Conservation (phyloP, 192 early-diverging fungal genomes). For the Pecoramyces ruminantium region DNA sequence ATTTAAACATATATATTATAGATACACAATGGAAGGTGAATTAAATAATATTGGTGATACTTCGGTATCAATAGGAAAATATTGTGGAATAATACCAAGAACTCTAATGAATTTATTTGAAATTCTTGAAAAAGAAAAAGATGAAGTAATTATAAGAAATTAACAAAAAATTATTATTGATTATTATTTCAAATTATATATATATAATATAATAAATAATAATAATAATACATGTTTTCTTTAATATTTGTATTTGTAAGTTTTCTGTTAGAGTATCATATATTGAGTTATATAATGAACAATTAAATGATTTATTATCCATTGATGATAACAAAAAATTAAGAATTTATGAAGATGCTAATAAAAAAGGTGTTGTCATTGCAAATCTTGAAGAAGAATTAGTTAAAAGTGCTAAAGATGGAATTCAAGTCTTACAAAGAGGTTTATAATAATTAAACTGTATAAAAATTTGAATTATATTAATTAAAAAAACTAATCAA, state of each 20-base stretch:
- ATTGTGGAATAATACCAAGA: slow-evolving; percentile 71
- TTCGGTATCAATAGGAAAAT: slow-evolving; percentile 13
- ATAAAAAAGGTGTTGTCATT: slow-evolving; percentile 52
- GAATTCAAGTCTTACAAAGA: slow-evolving; percentile 47
- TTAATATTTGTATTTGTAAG: background rate
- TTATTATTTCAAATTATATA: no score
- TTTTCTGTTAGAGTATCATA: slow-evolving; percentile 60
- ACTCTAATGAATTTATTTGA: slow-evolving; percentile 66
- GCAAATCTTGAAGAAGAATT: slow-evolving; percentile 68
- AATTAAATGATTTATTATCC: slow-evolving; percentile 75
- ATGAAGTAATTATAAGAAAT: slow-evolving; percentile 17
- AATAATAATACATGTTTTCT: no score
- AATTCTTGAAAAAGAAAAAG: slow-evolving; percentile 37
- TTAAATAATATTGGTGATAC: slow-evolving; percentile 17
- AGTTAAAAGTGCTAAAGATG: slow-evolving; percentile 55
- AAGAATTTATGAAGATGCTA: slow-evolving; percentile 53
- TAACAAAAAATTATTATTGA: no score
- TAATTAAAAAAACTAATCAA: no score
- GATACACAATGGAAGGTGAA: slow-evolving; percentile 87
- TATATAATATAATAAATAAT: no score
- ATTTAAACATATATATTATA: no score
- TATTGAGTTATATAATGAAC: slow-evolving; percentile 91
- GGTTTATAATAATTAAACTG: no score
- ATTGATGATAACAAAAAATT: slow-evolving; percentile 32
- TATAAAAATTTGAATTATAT: no score